Base-by-base conservation (phyloP, 2,329 filamentous ascomycete species). In the Hypoxylon sp. region DNA sequence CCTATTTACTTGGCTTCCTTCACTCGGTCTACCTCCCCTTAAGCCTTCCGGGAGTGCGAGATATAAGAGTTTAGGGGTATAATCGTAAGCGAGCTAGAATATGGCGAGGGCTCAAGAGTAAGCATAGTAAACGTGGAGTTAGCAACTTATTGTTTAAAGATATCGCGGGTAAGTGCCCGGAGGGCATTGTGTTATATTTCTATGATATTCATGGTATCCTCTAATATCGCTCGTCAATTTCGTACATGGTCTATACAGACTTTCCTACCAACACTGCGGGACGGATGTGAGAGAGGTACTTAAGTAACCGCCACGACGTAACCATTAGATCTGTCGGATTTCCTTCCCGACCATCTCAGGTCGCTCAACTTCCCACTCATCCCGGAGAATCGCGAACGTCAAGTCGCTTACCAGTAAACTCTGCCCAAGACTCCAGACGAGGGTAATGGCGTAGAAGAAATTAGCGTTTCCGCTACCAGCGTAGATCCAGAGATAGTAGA, bases 401-500 rank as follows among this genome's bases (percentile, higher is more conserved):
- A 93, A 85, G 78, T 99, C 96, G 10, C 93, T 93, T 5, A 98
- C 87, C 30, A 99, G 82, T 68, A 99, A 85, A 38, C 94, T 94
- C 73, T 97, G 86, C 0, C 93, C 96, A 23, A 99, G 80, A 77
- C 93, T 97, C 96, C 96, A 99, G 0, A 99, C 96, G n/a, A 99
- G 83, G 0, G 96, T 99, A 75, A 99, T 98, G 71, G 96, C 96
- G 78, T 99, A 99, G 82, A 99, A 99, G 82, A 99, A 99, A 79
- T 99, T 99, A 65, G 96, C 96, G 75, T 99, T 99, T 28, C 96
- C 96, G 62, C 94, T 97, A 53, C 96, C 96, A 2, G 96, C 96
- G 77, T 98, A 99, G 63, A 99, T 95, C 96, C 96, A 99, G 4
- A 99, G 84, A 77, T 99, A 91, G 79, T 98, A 97, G 78, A 99